These are phyloP conservation scores for Diaporthe humulicola DNA, from an alignment of 2,329 filamentous ascomycete genomes.

Conservation along the genomic window DNA sequence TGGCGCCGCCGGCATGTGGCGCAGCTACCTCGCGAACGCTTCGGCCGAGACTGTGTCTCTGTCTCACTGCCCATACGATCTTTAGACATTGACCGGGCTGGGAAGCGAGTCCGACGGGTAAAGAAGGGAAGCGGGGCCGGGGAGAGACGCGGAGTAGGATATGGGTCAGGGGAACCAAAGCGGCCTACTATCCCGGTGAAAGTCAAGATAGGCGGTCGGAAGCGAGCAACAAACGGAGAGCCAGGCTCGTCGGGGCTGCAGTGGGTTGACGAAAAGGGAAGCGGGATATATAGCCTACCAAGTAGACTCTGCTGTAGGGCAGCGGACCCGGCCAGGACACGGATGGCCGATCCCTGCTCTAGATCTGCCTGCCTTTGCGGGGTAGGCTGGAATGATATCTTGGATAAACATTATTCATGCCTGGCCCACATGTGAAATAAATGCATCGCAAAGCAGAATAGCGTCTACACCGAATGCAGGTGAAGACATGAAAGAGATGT, in stretches of 20 bases:
- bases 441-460: too few species aligned
- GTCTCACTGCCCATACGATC: neutral
- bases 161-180: neutral
- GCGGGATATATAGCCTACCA: neutral
- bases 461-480: too few species aligned
- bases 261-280: neutral
- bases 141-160: neutral
- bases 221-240: neutral
- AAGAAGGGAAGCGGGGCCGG: neutral
- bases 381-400: neutral
- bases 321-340: neutral
- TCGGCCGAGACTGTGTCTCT: neutral
- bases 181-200: neutral
- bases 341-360: neutral
- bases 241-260: neutral
- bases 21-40: constrained; percentile 1
- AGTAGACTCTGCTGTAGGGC: neutral
- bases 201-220: neutral
- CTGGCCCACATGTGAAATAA: neutral
- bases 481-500: neutral
- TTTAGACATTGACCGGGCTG: neutral
- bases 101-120: neutral
- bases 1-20: constrained; percentile 8
- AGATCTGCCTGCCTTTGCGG: neutral
- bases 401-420: constrained; percentile 1